These are phyloP conservation scores for Eucalyptus polyanthemos DNA, from an alignment of 345 rosid species.

Conservation along the genomic window DNA sequence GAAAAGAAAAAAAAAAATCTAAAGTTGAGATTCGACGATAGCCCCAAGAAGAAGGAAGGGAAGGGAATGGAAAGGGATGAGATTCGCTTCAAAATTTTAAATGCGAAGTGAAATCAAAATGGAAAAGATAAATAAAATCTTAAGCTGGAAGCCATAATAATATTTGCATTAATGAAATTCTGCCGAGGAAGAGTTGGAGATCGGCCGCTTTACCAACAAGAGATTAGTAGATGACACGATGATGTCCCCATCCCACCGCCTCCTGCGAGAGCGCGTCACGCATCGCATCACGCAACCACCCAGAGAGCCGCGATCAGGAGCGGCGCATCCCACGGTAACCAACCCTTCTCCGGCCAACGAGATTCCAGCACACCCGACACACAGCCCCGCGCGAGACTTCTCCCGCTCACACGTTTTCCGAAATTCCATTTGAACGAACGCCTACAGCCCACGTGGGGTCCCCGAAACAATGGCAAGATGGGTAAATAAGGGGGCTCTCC, in stretches of 20 bases:
- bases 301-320: neutral
- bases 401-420: neutral
- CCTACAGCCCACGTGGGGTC: neutral
- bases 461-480: neutral
- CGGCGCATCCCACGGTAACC: neutral
- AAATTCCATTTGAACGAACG: neutral
- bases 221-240: too few relatives aligned
- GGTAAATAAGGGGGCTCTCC: neutral
- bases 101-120: neutral
- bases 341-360: neutral
- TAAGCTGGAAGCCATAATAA: neutral
- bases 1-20: neutral
- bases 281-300: neutral
- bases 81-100: neutral
- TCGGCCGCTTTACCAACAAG: neutral
- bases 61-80: neutral
- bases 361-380: neutral
- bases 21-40: neutral
- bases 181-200: neutral
- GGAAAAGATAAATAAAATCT: too few relatives aligned
- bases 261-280: neutral
- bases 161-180: neutral
- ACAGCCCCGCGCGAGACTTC: neutral
- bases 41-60: neutral
- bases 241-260: neutral